phyloP scores from a whole-genome alignment of 352 stramenopile genomes.

The Vaucheria bursata region DNA sequence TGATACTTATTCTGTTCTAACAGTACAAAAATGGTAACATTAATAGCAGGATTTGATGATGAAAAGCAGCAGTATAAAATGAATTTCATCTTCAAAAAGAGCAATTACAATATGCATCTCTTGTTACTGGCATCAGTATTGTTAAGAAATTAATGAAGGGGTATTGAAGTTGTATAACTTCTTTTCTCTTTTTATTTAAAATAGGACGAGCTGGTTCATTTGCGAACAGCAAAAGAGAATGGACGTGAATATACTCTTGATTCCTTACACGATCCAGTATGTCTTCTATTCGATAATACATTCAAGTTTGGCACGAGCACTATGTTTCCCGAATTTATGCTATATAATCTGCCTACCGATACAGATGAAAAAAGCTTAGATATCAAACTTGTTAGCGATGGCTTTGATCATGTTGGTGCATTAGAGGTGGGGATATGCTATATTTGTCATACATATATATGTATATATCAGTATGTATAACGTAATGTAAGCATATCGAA shows the following conservation, averaged over 20 bases:
- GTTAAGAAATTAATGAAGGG: too few species aligned
- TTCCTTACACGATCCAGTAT: constrained; percentile 70
- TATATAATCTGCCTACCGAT: constrained; percentile 46
- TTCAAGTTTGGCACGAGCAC: constrained; percentile 45
- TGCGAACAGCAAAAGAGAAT: constrained; percentile 63
- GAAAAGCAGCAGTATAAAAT: too few species aligned
- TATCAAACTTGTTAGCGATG: constrained; percentile 31
- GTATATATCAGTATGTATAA: too few species aligned
- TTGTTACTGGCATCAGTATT: too few species aligned
- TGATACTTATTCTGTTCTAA: too few species aligned
- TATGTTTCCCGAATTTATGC: constrained; percentile 47
- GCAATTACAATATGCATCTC: too few species aligned
- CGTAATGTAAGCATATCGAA: neutral
- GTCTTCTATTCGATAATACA: constrained; percentile 47
- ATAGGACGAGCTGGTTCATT: constrained; percentile 57
- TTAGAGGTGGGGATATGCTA: constrained; percentile 2
- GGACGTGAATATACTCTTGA: constrained; percentile 72
- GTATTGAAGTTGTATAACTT: too few species aligned
- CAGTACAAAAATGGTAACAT: too few species aligned
- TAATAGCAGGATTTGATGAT: too few species aligned
- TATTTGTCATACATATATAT: neutral
- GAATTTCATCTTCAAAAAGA: too few species aligned
- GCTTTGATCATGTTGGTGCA: constrained; percentile 5
- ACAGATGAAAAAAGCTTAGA: constrained; percentile 32
- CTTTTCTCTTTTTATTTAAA: too few species aligned